phyloP scores from a whole-genome alignment of 306 rosid genomes.

The Cicer bijugum region DNA sequence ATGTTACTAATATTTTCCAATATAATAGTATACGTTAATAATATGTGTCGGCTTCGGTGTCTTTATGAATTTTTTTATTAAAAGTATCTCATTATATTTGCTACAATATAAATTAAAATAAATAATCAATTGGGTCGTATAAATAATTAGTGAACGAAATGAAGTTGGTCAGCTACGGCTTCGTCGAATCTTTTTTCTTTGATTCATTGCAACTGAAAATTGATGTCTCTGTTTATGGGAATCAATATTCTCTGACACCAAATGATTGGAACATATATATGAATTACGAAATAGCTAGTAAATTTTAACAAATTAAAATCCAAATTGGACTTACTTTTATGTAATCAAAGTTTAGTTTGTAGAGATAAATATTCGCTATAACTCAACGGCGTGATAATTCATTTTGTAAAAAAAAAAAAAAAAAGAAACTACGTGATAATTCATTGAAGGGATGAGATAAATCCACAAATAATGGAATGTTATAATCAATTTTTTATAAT shows the following conservation, averaged over 20 bases:
- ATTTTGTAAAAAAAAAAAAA: too few relatives aligned
- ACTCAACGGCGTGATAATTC: not conserved
- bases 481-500: too few relatives aligned
- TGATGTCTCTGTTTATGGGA: slow-evolving; percentile 46
- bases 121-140: slow-evolving; percentile 27
- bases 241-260: slow-evolving; percentile 53
- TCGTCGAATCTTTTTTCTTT: slow-evolving; percentile 16
- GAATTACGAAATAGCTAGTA: slow-evolving; percentile 30
- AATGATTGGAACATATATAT: slow-evolving; percentile 56
- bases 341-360: not conserved
- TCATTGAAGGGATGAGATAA: too few relatives aligned
- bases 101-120: not conserved
- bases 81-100: too few relatives aligned
- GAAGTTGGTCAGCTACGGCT: slow-evolving; percentile 40
- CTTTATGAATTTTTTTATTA: not conserved
- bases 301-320: slow-evolving; percentile 33
- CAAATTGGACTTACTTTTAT: not conserved
- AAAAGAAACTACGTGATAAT: too few relatives aligned
- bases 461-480: too few relatives aligned
- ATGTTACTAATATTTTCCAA: slow-evolving; percentile 36
- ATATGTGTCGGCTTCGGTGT: slow-evolving; percentile 65
- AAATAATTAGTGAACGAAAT: slow-evolving; percentile 30
- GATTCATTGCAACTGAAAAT: slow-evolving; percentile 36
- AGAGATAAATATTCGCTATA: not conserved
- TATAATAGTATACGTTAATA: slow-evolving; percentile 31